These are phyloP conservation scores for Citeromyces matritensis DNA, from an alignment of 805 yeast genomes.

Conservation along the genomic window DNA sequence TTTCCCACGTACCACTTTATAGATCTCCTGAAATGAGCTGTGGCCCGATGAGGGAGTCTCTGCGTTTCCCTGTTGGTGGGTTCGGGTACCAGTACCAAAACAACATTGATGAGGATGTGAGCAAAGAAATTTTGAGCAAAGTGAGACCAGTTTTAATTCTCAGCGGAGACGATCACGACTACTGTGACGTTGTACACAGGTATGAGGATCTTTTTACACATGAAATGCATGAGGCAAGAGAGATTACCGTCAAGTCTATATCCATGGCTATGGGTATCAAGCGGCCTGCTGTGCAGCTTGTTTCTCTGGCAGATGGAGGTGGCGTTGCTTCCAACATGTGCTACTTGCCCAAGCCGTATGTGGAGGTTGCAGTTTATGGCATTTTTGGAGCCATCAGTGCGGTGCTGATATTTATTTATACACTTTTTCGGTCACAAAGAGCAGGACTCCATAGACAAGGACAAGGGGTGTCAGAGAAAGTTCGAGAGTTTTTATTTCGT, in stretches of 20 bases:
- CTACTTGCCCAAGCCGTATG: conserved; percentile 29
- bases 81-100: conserved; percentile 92
- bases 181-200: conserved; percentile 61
- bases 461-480: too few species aligned
- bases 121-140: conserved; percentile 39
- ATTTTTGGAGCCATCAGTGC: conserved; percentile 15
- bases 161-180: conserved; percentile 96
- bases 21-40: conserved; percentile 55
- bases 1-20: conserved; percentile 82
- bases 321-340: conserved; percentile 24
- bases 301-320: too few species aligned
- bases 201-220: conserved; percentile 8
- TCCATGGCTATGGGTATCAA: conserved; percentile 89
- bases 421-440: too few species aligned
- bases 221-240: conserved; percentile 28
- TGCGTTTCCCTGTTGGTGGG: conserved; percentile 49
- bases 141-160: conserved; percentile 58
- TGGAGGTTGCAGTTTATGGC: conserved; percentile 21
- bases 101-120: conserved; percentile 48
- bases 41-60: conserved; percentile 60
- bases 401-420: conserved; percentile 2
- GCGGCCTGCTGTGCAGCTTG: conserved; percentile 74
- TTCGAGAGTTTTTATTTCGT: too few species aligned
- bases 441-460: too few species aligned
- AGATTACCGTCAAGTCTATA: conserved; percentile 76